Evolutionary conservation across 148 eudicot species (phyloP), one percentile per base, ranked within the genome.

Genomic region (Rhododendron ovatum): DNA sequence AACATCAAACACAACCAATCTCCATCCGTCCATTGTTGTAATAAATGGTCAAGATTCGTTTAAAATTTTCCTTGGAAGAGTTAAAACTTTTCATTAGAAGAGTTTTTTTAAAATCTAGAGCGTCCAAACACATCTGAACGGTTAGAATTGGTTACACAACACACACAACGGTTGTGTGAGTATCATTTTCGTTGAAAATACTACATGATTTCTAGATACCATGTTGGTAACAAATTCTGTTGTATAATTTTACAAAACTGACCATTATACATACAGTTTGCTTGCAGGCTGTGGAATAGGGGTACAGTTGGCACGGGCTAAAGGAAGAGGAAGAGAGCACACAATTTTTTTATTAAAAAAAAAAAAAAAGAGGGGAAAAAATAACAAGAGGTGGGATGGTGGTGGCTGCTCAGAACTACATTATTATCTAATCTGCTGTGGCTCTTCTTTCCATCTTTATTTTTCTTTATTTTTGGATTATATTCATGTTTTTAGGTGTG

Each of bases 241-340:
- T 57, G 22, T 57, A 5, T 18, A 30, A 1, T 12, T 69, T 71
- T 71, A 28, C 3, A 71, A 33, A 33, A 33, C 24, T 74, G 78
- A 33, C 30, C 15, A 84, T 33, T 87, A 61, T 28, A 82, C 43
- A 61, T 87, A 88, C 93, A 93, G 98, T 90, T 86, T 94, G 98
- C 78, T 88, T 94, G 76, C 76, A 71, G 91, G 89, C 94, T 86
- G 95, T 92, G 87, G 98, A 94, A 89, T 93, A 93, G 94, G 89
- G 94, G 89, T 88, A 89, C 89, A 87, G 51, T 67, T 84, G 89
- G 85, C 2, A 26, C 57, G 65, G 67, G 51, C 87, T 67, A 43
- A 65, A 65, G 14, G n/a, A n/a, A 77, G 86, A 83, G 55, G 51
- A 48, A 48, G 51, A 11, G 57, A 39, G 78, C 35, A 61, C 47